Percentiles rank a stretch among this genome's conserved stretches.
Evolutionary conservation across 192 early-diverging fungal species (phyloP).

Genomic region (Phycomyces nitens): DNA sequence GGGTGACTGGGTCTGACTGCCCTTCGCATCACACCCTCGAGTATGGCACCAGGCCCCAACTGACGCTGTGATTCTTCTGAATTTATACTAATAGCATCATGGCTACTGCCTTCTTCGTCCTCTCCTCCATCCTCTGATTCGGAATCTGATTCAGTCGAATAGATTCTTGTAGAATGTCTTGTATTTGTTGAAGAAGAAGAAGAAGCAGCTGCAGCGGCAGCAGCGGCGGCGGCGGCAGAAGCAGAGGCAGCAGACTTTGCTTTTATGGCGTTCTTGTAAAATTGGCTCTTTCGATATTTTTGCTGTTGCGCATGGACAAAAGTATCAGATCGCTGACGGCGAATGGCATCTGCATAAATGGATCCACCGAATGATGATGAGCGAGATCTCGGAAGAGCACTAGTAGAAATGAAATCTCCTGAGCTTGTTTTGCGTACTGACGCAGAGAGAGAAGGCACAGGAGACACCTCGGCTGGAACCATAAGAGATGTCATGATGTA

Average conservation of each 20-base stretch:
- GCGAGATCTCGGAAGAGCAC: not conserved
- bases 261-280: conserved; percentile 5
- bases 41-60: not conserved
- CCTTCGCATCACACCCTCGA: conserved; percentile 15
- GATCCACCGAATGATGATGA: not conserved
- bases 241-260: not conserved
- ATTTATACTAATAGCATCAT: not conserved
- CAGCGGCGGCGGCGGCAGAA: not conserved
- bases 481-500: not conserved
- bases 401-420: not conserved
- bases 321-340: conserved; percentile 17
- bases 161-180: not conserved
- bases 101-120: not conserved
- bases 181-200: not conserved
- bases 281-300: not conserved
- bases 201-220: not conserved
- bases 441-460: not conserved
- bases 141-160: not conserved
- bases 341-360: conserved; percentile 9
- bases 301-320: conserved; percentile 10
- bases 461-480: not conserved
- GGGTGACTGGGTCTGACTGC: conserved; percentile 2
- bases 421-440: not conserved
- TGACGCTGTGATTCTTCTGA: not conserved
- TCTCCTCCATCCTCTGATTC: conserved; percentile 1